phyloP scores from a whole-genome alignment of 2,329 filamentous ascomycete genomes.

The Stenocarpella maydis region DNA sequence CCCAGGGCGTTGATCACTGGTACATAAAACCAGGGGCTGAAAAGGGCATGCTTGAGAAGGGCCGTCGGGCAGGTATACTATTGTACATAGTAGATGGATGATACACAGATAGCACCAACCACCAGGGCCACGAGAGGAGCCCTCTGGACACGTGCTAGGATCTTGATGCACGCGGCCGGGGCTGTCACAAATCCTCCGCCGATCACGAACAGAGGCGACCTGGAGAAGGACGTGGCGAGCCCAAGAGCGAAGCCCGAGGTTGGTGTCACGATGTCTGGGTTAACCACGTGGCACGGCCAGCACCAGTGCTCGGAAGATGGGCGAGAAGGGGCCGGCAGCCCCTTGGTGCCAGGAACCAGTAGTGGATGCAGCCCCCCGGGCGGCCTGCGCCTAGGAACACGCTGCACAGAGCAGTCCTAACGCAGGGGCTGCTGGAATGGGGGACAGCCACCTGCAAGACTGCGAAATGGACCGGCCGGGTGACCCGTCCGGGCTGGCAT shows the following conservation, averaged over 20 bases:
- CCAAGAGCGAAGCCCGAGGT: neutral
- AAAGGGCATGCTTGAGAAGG: too few relatives aligned
- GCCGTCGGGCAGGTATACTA: neutral
- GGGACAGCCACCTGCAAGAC: conserved; percentile 21
- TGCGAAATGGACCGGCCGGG: neutral
- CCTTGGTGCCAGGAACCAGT: conserved; percentile 2
- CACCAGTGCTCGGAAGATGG: conserved; percentile 14
- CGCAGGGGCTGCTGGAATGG: conserved; percentile 28
- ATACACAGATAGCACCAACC: neutral
- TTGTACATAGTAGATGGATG: too few relatives aligned
- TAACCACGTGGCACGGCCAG: conserved; percentile 15
- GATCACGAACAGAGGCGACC: neutral
- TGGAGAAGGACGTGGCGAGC: neutral
- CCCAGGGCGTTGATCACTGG: neutral
- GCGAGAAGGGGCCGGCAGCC: neutral
- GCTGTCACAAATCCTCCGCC: conserved; percentile 1
- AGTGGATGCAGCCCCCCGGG: neutral
- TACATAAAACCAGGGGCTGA: too few relatives aligned
- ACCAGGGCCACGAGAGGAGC: neutral
- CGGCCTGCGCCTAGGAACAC: neutral
- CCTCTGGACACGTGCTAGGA: conserved; percentile 11
- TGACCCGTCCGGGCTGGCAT: neutral
- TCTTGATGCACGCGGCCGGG: conserved; percentile 1
- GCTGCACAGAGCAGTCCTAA: conserved; percentile 8
- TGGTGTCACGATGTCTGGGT: conserved; percentile 14